Conservation (phyloP, 257 asterid genomes). For the Perilla frutescens region DNA sequence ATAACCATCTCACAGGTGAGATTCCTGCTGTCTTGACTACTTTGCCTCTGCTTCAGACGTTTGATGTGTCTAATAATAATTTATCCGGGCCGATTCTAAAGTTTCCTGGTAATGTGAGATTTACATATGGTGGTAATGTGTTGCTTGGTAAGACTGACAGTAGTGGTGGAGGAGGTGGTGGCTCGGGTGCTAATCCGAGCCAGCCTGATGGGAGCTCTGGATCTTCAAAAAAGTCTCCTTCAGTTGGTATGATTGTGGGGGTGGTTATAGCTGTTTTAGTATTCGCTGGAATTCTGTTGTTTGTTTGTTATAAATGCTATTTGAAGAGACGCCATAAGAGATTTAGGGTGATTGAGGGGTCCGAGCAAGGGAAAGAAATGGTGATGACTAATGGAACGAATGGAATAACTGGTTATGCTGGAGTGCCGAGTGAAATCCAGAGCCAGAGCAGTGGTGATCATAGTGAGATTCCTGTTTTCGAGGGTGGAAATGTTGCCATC, state of each 20-base stretch:
- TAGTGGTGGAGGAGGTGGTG: conserved; percentile 53
- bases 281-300: conserved; percentile 62
- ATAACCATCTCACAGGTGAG: conserved; percentile 70
- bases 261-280: conserved; percentile 67
- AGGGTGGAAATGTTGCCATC: conserved; percentile 76
- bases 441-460: conserved; percentile 87
- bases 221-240: conserved; percentile 46
- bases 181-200: conserved; percentile 45
- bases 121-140: conserved; percentile 51
- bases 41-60: conserved; percentile 63
- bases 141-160: conserved; percentile 59
- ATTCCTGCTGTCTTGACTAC: conserved; percentile 64
- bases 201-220: conserved; percentile 42
- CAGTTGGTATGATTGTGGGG: conserved; percentile 81
- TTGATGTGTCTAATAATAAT: conserved; percentile 85
- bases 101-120: conserved; percentile 56
- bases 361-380: conserved; percentile 68
- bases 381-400: conserved; percentile 45
- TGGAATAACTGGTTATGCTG: conserved; percentile 51
- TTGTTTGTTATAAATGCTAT: conserved; percentile 77
- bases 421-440: conserved; percentile 59
- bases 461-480: conserved; percentile 65
- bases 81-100: conserved; percentile 63
- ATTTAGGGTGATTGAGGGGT: conserved; percentile 56
- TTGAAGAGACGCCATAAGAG: conserved; percentile 57